Base-by-base conservation (phyloP, 805 yeast genomes). In the Cyberlindnera mississippiensis region DNA sequence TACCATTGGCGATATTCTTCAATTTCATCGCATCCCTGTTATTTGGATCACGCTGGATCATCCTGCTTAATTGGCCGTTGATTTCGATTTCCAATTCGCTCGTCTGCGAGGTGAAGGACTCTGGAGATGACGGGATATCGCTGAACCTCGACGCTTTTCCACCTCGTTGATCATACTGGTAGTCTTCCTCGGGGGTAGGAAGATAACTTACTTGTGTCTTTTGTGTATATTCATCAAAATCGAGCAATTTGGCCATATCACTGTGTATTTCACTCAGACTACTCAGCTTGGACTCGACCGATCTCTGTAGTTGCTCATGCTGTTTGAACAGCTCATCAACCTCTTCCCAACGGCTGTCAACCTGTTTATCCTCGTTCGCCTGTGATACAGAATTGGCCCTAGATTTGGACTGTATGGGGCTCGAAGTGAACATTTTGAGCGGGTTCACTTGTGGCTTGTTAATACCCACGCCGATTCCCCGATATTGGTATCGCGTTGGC, bases 51-150 rank as follows among this genome's bases (percentile, higher is more conserved):
- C 26, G n/a, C 4, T 42, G 53, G 4, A 45, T 38, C 26, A 52
- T 4, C 15, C 44, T 35, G 2, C 53, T 34, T 2, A 55, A 35
- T 12, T 46, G 37, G 5, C 44, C 35, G 28, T 45, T 46, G 19
- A 55, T 22, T 10, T 54, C 58, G 9, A 53, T 43, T 36, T 53
- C 58, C 7, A 49, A 8, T n/a, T 53, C 52, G 11, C 49, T 40
- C 1, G 41, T 36, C 15, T 40, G 41, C 13, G 57, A 52, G 1
- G 38, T 44, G 31, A 38, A 42, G 2, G 52, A 48, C 22, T 45
- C 52, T 2, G 57, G 57, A 6, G 57, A 55, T 4, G 59, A 55
- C 4, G 59, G 55, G 4, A 48, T 33, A 22, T 49, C 41, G 6
- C 33, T 16, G 38, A 26, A 20, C 16, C 17, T 17, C 24, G 33